Percentiles rank a stretch among this genome's conserved stretches.
phyloP scores from a whole-genome alignment of 192 early-diverging fungal genomes.

The Mortierella hygrophila region DNA sequence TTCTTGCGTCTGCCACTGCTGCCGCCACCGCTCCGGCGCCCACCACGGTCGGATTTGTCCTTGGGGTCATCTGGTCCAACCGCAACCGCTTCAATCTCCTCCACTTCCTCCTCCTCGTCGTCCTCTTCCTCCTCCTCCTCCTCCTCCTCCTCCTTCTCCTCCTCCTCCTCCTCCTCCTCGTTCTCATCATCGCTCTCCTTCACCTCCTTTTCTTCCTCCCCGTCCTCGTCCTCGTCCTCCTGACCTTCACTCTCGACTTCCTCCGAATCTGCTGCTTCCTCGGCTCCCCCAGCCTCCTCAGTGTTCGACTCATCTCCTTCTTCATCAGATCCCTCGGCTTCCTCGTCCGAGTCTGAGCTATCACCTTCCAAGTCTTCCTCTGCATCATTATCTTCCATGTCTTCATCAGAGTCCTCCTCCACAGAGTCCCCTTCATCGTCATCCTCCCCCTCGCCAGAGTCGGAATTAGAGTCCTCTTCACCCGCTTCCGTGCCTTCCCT shows the following conservation, averaged over 20 bases:
- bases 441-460: background rate
- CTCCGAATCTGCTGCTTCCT: background rate
- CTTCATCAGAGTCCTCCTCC: background rate
- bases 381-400: conserved; percentile 3
- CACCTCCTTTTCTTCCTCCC: background rate
- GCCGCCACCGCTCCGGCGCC: background rate
- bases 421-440: background rate
- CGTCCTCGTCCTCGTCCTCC: background rate
- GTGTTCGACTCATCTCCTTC: background rate
- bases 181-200: background rate
- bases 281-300: background rate
- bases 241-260: background rate
- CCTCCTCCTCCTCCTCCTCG: background rate
- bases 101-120: background rate
- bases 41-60: background rate
- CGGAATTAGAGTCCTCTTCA: background rate
- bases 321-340: conserved; percentile 1
- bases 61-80: background rate
- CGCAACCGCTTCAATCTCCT: background rate
- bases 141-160: background rate
- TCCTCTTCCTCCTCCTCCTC: background rate
- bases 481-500: background rate
- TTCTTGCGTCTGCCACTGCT: background rate
- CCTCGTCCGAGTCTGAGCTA: background rate
- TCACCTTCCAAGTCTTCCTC: conserved; percentile 2